Evolutionary conservation across 257 asterid genomes (phyloP), one percentile per base, ranked within the genome.

Genomic region (Paraleonurus japonicus): DNA sequence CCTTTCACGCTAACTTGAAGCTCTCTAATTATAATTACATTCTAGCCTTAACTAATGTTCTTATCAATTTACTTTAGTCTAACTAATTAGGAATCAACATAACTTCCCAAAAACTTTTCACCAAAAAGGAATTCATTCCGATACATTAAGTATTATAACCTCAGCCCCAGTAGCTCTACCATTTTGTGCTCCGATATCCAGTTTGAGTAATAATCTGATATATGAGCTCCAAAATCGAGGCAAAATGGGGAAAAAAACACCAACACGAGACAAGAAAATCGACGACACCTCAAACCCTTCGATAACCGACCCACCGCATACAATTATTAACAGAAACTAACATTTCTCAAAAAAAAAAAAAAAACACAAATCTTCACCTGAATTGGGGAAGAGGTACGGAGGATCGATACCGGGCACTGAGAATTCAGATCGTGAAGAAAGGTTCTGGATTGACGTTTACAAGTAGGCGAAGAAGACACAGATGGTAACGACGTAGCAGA

Each of bases 341-440:
- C 64, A 64, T 54, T n/a, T 55, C 7, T 24, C 58, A 27, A 41
- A 65, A 41, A 3, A 6, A 65, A 41, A 3, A 6, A 47, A 72
- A 11, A 41, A 41, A 3, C 20, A 45, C 53, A 45, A 15, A 30
- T 32, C 65, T 27, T 48, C 33, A 81, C 85, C 83, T 78, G 69
- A 47, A 78, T 75, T 62, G 85, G 83, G 27, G 75, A 62, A 26
- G 73, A 69, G 62, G 76, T 23, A 32, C 55, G 47, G 48, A 73
- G 69, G 75, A 77, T 50, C 65, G 69, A 69, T 30, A 64, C 35
- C 16, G 84, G 79, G 62, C 85, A 78, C 79, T 72, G 83, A 7
- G 77, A 78, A 32, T 72, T 78, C 77, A 81, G 78, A 81, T 75
- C 81, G 79, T 75, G 75, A 65, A 75, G 77, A 75, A 81, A 78